These are phyloP conservation scores for Sutorius australiensis DNA, from an alignment of 768 basidiomycete species.

Conservation along the genomic window DNA sequence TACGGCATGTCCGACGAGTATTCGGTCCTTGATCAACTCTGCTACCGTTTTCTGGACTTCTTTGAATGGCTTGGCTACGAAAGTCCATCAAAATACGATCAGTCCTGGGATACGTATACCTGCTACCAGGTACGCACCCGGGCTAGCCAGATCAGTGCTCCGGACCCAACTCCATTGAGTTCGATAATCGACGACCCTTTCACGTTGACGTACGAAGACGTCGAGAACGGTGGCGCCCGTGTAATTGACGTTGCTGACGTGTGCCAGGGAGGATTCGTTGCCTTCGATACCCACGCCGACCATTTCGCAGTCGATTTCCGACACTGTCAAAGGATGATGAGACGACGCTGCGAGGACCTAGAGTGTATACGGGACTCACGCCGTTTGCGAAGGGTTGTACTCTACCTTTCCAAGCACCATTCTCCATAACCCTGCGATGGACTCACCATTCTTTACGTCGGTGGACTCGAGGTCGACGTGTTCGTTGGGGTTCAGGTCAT, in stretches of 20 bases:
- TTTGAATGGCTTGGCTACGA: constrained; percentile 67
- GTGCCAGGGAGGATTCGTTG: constrained; percentile 11
- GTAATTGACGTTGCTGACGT: constrained; percentile 68
- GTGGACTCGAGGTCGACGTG: constrained; percentile 18
- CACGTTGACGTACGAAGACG: constrained; percentile 80
- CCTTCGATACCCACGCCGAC: constrained; percentile 15
- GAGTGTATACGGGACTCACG: constrained; percentile 35
- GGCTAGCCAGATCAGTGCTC: constrained; percentile 64
- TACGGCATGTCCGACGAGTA: constrained; percentile 88
- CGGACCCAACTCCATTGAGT: constrained; percentile 88
- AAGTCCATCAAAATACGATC: background rate
- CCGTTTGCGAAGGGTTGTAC: constrained; percentile 38
- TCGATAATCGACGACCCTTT: constrained; percentile 88
- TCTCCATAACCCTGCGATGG: constrained; percentile 40
- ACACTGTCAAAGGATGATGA: constrained; percentile 38
- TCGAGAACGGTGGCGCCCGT: constrained; percentile 78
- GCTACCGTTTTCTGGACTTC: constrained; percentile 79
- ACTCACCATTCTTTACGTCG: constrained; percentile 46
- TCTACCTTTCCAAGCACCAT: constrained; percentile 52
- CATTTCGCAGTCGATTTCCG: constrained; percentile 79
- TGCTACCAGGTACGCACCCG: constrained; percentile 33
- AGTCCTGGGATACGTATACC: background rate
- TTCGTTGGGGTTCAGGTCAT: background rate
- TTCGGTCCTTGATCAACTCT: constrained; percentile 67
- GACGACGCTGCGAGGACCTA: background rate